Evolutionary conservation across 2,329 filamentous ascomycete genomes (phyloP).

Genomic region (Kalmusia sp.): DNA sequence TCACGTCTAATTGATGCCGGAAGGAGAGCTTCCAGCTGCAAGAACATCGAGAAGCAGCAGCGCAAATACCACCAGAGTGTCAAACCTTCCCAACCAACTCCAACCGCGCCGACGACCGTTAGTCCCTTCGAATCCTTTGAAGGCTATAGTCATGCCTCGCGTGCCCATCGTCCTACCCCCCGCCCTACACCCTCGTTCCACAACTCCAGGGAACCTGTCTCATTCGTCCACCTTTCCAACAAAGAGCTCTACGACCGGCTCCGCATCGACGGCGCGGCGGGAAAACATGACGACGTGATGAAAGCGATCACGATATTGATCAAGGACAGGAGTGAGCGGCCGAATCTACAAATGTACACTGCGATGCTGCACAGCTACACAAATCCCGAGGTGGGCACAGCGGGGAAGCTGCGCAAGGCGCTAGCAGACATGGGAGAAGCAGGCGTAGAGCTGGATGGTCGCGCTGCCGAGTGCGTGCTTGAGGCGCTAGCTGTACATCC

Average conservation of each 20-base stretch:
- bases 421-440: slow-evolving; percentile 74
- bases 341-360: slow-evolving; percentile 71
- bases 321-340: slow-evolving; percentile 59
- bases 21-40: slow-evolving; percentile 7
- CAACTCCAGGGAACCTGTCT: background rate
- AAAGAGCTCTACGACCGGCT: slow-evolving; percentile 39
- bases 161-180: no score
- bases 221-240: slow-evolving; percentile 33
- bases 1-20: slow-evolving; percentile 7
- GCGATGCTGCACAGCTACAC: slow-evolving; percentile 77
- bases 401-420: slow-evolving; percentile 67
- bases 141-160: background rate
- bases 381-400: slow-evolving; percentile 69
- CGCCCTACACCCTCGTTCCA: no score
- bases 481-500: slow-evolving; percentile 82
- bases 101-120: slow-evolving; percentile 2
- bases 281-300: slow-evolving; percentile 34
- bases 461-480: slow-evolving; percentile 75
- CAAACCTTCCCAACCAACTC: no score
- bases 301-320: slow-evolving; percentile 66
- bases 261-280: slow-evolving; percentile 33
- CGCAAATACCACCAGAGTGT: no score
- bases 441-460: slow-evolving; percentile 68
- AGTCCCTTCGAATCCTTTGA: background rate
- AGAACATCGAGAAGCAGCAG: no score